Conservation (phyloP, 1,284 basidiomycete genomes). For the Flammula alnicola region DNA sequence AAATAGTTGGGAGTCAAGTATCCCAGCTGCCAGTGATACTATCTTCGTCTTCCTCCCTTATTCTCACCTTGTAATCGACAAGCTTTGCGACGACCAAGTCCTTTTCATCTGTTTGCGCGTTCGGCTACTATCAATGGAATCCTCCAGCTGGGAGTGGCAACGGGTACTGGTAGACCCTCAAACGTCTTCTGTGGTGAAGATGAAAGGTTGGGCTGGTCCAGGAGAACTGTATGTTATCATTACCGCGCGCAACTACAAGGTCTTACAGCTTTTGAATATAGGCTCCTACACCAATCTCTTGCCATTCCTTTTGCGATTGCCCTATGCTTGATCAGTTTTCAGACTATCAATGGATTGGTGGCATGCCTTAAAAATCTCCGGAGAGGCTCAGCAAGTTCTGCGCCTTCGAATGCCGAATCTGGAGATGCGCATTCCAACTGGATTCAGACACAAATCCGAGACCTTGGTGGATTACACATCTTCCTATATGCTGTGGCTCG, state of each 20-base stretch:
- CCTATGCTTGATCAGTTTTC: conserved; percentile 5
- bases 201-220: not conserved
- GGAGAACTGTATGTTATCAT: not conserved
- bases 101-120: no score
- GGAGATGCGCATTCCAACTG: not conserved
- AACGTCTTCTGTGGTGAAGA: not conserved
- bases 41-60: no score
- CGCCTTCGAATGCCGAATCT: not conserved
- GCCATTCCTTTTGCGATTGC: conserved; percentile 10
- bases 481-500: conserved; percentile 5
- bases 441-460: not conserved
- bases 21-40: no score
- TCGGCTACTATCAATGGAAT: no score
- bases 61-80: no score
- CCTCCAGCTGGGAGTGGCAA: no score
- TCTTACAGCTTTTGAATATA: not conserved
- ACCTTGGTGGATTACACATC: conserved; percentile 6
- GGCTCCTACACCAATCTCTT: conserved; percentile 4
- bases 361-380: not conserved
- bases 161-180: not conserved
- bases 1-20: no score
- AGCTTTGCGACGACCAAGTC: no score
- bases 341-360: conserved; percentile 2
- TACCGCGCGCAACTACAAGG: no score
- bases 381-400: not conserved